phyloP scores from a whole-genome alignment of 1,284 basidiomycete species.

The Moesziomyces antarcticus region DNA sequence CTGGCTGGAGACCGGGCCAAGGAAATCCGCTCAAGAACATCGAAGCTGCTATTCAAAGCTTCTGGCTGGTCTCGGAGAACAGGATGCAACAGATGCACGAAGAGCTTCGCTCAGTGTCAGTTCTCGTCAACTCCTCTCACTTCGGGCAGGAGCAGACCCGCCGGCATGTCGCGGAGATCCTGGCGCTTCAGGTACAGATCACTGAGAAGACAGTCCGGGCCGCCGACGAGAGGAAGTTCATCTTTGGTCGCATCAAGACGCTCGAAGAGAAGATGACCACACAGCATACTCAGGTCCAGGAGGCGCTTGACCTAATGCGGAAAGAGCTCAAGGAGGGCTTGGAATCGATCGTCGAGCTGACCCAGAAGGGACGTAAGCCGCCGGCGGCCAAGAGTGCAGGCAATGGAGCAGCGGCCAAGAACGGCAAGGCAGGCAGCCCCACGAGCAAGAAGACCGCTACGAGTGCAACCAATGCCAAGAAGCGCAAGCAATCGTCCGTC shows the following conservation, averaged over 20 bases:
- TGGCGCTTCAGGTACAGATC: slow-evolving; percentile 21
- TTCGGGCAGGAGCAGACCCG: slow-evolving; percentile 11
- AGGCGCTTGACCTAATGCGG: slow-evolving; percentile 12
- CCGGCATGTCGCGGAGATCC: slow-evolving; percentile 5
- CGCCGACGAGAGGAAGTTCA: slow-evolving; percentile 16
- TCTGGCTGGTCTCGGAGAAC: slow-evolving; percentile 31
- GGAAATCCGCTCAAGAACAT: slow-evolving; percentile 8
- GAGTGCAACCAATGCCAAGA: background rate
- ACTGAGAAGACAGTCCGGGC: slow-evolving; percentile 14
- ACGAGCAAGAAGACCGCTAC: slow-evolving; percentile 11
- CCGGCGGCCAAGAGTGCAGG: background rate
- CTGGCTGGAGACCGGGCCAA: background rate
- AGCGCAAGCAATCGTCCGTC: background rate
- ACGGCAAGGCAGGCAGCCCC: slow-evolving; percentile 11
- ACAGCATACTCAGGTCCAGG: slow-evolving; percentile 10
- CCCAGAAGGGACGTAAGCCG: slow-evolving; percentile 2
- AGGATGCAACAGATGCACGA: slow-evolving; percentile 15
- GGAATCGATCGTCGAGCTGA: slow-evolving; percentile 6
- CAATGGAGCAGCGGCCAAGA: slow-evolving; percentile 1
- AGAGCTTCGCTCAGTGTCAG: slow-evolving; percentile 7
- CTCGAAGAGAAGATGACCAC: slow-evolving; percentile 16
- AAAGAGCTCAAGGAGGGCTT: slow-evolving; percentile 11
- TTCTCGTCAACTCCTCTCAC: background rate
- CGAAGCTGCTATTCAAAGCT: slow-evolving; percentile 21
- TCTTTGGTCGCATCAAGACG: slow-evolving; percentile 17